Base-by-base conservation (phyloP, 202 grass and related monocot genomes). In the Tripidium arundinaceum region DNA sequence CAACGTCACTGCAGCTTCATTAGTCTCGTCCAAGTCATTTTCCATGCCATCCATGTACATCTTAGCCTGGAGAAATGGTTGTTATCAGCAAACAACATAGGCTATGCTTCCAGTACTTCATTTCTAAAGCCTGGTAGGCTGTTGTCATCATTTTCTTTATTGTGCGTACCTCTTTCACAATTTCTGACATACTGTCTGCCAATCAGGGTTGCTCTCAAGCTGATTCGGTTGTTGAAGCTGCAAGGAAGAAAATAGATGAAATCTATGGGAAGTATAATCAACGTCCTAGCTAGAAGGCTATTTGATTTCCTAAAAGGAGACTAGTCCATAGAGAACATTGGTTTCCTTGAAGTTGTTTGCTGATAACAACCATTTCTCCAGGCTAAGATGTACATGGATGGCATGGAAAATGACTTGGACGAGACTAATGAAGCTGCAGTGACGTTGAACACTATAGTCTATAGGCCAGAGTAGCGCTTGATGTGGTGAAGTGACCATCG, bases 121-220 rank as follows among this genome's bases (percentile, higher is more conserved):
- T 27, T 57, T 11, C 41, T 34, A 45, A 62, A 26, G 49, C 28
- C 21, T 62, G n/a, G 31, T 27, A 41, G 7, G 61, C 28, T 76
- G 38, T 50, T 75, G 36, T 49, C 5, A 22, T 59, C 24, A 0
- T 59, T 68, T 26, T 68, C 0, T 70, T 78, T 33, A 49, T 19
- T 40, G 8, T 40, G 18, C 11, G 31, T 28, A 65, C 52, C 31
- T 72, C 34, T 75, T 29, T 80, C n/a, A 29, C 7, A 14, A 34
- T 76, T 3, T 2, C 45, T 78, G 74, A 77, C 46, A 54, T 73
- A 59, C 37, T 55, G 11, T 40, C 14, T 55, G 74, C 22, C 15
- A 61, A 33, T 80, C 84, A 97, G 91, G 87, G 58, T 72, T 65
- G 80, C 62, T 79, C 72, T 5, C 87, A 90, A 75, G 70, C 66